These are phyloP conservation scores for Penicillium sp. DNA, from an alignment of 2,329 filamentous ascomycete species.

Conservation along the genomic window DNA sequence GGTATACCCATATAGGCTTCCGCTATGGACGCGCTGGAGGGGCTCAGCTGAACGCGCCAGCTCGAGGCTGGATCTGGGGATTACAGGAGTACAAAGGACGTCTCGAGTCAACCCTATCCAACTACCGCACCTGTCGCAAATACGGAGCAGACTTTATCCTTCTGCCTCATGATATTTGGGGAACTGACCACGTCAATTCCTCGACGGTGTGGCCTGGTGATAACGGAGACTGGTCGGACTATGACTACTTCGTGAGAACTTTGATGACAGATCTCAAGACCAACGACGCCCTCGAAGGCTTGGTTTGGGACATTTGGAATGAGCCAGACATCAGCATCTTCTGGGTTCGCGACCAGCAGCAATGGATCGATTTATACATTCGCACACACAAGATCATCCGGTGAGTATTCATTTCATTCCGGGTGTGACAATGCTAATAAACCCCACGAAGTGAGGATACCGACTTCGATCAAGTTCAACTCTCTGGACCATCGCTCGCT, in stretches of 20 bases:
- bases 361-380: constrained; percentile 43
- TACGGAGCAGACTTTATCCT: constrained; percentile 45
- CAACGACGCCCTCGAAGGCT: constrained; percentile 29
- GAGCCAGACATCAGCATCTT: constrained; percentile 47
- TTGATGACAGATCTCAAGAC: constrained; percentile 20
- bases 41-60: constrained; percentile 36
- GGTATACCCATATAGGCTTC: constrained; percentile 42
- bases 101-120: constrained; percentile 44
- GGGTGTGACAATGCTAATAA: too few species aligned
- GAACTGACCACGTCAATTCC: constrained; percentile 44
- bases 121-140: constrained; percentile 42
- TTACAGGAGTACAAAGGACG: constrained; percentile 34
- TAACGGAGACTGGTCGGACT: constrained; percentile 46
- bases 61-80: constrained; percentile 20
- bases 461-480: constrained; percentile 17
- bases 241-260: constrained; percentile 43
- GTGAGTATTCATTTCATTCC: constrained; percentile 17
- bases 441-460: constrained; percentile 1
- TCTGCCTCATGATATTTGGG: constrained; percentile 48
- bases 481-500: constrained; percentile 42
- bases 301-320: constrained; percentile 53
- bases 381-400: constrained; percentile 39
- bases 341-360: constrained; percentile 34
- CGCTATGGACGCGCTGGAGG: constrained; percentile 41
- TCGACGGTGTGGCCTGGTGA: constrained; percentile 47